Conservation (phyloP, 2,329 filamentous ascomycete species). For the Venturiaceae sp. region DNA sequence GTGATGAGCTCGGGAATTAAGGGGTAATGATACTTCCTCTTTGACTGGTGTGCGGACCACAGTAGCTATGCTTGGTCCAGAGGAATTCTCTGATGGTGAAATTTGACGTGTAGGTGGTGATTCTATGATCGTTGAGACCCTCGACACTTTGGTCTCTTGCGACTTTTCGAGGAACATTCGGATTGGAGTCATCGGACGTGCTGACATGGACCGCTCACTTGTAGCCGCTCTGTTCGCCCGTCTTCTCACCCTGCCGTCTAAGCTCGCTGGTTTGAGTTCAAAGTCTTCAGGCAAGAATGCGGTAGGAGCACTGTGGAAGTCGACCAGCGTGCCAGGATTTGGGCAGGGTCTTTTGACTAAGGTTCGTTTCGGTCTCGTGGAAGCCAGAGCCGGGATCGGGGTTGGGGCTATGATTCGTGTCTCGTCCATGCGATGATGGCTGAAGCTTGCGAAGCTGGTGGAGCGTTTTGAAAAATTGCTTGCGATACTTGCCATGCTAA, state of each 20-base stretch:
- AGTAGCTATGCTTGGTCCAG: background rate
- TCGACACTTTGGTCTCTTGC: background rate
- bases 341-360: background rate
- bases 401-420: slow-evolving; percentile 16
- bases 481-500: slow-evolving; percentile 73
- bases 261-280: slow-evolving; percentile 21
- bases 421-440: slow-evolving; percentile 25
- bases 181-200: slow-evolving; percentile 1
- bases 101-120: background rate
- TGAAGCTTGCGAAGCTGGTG: slow-evolving; percentile 41
- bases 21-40: background rate
- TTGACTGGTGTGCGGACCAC: background rate
- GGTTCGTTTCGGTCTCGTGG: slow-evolving; percentile 1
- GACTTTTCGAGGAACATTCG: background rate
- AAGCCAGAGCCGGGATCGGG: background rate
- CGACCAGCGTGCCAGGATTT: slow-evolving; percentile 19
- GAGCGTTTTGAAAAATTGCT: slow-evolving; percentile 67
- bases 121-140: background rate
- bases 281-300: slow-evolving; percentile 40
- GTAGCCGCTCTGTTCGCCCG: background rate
- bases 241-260: background rate
- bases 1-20: background rate
- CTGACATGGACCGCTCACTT: background rate
- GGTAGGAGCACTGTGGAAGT: slow-evolving; percentile 37
- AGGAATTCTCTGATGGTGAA: background rate